Evolutionary conservation across 1,139 yeast species (phyloP).

Genomic region (Schwanniomyces etchellsii): DNA sequence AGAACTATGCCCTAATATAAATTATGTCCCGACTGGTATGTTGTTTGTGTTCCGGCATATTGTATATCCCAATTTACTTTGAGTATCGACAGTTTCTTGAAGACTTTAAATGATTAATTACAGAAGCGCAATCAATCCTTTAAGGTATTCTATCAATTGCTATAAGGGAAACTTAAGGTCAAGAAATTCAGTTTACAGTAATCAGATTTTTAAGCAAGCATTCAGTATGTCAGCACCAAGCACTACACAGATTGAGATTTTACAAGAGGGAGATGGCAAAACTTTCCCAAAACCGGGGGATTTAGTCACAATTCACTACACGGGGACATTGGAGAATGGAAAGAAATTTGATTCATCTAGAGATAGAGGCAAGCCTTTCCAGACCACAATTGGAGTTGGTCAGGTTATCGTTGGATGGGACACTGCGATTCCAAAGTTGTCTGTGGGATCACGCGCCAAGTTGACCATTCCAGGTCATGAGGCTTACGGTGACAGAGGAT

Average conservation of each 20-base stretch:
- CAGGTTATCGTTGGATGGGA: constrained; percentile 98
- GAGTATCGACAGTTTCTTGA: too few relatives aligned
- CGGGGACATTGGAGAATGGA: constrained; percentile 91
- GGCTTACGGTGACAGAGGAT: constrained; percentile 92
- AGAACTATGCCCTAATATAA: not conserved
- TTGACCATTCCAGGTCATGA: constrained; percentile 88
- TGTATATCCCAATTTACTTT: too few relatives aligned
- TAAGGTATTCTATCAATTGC: not conserved
- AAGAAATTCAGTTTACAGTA: not conserved
- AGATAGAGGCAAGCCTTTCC: constrained; percentile 92
- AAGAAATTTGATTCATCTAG: constrained; percentile 92
- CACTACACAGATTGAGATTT: constrained; percentile 38
- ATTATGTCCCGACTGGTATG: not conserved
- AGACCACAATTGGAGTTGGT: constrained; percentile 89
- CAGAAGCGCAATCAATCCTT: too few relatives aligned
- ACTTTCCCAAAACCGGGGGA: constrained; percentile 86
- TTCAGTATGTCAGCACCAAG: constrained; percentile 33
- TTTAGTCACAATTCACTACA: constrained; percentile 87
- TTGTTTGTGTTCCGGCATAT: constrained; percentile 1
- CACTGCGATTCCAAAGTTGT: constrained; percentile 83
- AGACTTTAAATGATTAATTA: too few relatives aligned
- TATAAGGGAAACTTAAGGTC: not conserved
- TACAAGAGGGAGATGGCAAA: constrained; percentile 70
- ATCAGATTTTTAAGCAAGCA: not conserved
- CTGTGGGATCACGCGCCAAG: constrained; percentile 87